Conservation (phyloP, 129 eudicot genomes). For the Oenanthe sinensis region DNA sequence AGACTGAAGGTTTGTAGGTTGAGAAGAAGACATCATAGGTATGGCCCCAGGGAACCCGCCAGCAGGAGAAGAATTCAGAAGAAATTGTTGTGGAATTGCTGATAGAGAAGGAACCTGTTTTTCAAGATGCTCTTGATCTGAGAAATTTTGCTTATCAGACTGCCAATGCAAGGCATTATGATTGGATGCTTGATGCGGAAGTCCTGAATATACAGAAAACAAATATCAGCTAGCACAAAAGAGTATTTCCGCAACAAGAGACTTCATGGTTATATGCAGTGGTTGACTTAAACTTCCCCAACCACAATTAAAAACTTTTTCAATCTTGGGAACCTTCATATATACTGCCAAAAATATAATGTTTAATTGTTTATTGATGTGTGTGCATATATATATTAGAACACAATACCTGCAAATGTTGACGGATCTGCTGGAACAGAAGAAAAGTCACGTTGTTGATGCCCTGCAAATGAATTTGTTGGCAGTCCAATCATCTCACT, state of each 20-base stretch:
- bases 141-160: slow-evolving; percentile 41
- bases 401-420: slow-evolving; percentile 29
- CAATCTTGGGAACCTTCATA: background rate
- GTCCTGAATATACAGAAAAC: slow-evolving; percentile 23
- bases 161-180: slow-evolving; percentile 45
- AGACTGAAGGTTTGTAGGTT: slow-evolving; percentile 37
- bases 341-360: background rate
- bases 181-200: slow-evolving; percentile 30
- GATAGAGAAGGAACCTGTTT: slow-evolving; percentile 39
- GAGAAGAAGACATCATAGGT: slow-evolving; percentile 28
- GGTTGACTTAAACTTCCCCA: background rate
- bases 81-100: slow-evolving; percentile 39
- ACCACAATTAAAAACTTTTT: background rate
- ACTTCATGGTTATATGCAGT: background rate
- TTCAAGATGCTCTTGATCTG: slow-evolving; percentile 49
- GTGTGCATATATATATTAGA: background rate
- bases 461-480: slow-evolving; percentile 31
- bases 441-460: slow-evolving; percentile 36
- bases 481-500: slow-evolving; percentile 78
- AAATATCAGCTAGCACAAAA: background rate
- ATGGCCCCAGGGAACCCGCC: slow-evolving; percentile 30
- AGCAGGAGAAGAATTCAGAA: slow-evolving; percentile 29
- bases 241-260: background rate
- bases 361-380: background rate
- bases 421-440: slow-evolving; percentile 45